Evolutionary conservation across 371 early-diverging fungal species (phyloP).

Genomic region (Caulochytrium protostelioides): DNA sequence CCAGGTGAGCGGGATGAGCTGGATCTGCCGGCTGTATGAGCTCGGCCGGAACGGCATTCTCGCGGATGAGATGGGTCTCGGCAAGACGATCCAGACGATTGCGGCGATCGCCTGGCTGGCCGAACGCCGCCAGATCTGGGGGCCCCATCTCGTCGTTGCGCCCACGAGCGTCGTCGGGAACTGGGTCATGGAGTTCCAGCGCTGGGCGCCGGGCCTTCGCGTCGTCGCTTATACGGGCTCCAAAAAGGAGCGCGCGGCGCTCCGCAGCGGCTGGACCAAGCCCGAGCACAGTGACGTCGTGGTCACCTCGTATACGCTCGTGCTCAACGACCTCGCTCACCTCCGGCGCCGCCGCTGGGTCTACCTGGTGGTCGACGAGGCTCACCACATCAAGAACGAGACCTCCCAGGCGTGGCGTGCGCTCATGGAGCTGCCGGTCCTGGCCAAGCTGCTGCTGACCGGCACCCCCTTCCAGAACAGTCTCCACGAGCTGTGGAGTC

Average conservation of each 20-base stretch:
- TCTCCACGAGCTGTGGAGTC: conserved; percentile 77
- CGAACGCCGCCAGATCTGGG: conserved; percentile 14
- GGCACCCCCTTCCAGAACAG: conserved; percentile 95
- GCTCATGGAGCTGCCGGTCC: conserved; percentile 56
- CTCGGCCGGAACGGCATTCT: conserved; percentile 4
- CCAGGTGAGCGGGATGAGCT: conserved; percentile 38
- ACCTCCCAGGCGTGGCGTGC: conserved; percentile 82
- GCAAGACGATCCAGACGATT: conserved; percentile 78
- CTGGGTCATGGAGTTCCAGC: conserved; percentile 86
- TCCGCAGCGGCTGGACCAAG: conserved; percentile 57
- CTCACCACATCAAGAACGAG: conserved; percentile 89
- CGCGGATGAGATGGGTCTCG: conserved; percentile 55
- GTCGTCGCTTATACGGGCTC: conserved; percentile 62
- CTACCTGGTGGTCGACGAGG: conserved; percentile 81
- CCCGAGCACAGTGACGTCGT: conserved; percentile 65
- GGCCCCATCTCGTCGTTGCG: conserved; percentile 72
- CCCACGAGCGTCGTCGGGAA: conserved; percentile 82
- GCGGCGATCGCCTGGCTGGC: conserved; percentile 54
- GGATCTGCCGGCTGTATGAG: not conserved
- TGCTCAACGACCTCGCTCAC: conserved; percentile 48
- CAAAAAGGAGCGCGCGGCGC: conserved; percentile 41
- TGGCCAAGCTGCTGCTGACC: conserved; percentile 58
- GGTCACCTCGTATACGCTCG: conserved; percentile 68
- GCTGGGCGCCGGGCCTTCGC: conserved; percentile 73
- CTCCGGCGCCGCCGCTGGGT: conserved; percentile 65